Conservation (phyloP, 257 asterid genomes). For the Ehretia macrophylla region DNA sequence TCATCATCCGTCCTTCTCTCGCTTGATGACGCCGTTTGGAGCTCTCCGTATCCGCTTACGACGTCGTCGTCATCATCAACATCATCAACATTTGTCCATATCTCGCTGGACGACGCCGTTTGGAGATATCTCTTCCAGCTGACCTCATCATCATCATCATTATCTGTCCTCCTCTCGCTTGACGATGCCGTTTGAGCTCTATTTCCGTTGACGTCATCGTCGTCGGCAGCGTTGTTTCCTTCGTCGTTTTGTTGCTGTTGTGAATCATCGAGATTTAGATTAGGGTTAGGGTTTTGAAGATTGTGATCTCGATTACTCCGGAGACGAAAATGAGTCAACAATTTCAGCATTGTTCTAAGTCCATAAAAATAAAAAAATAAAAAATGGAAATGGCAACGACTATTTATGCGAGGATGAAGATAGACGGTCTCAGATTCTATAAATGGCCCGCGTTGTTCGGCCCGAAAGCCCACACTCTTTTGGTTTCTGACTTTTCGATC, state of each 20-base stretch:
- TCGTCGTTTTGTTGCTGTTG: neutral
- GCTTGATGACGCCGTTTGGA: neutral
- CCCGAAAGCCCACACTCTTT: neutral
- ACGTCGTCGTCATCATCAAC: neutral
- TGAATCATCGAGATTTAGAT: neutral
- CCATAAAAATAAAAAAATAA: too few species aligned
- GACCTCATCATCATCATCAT: neutral
- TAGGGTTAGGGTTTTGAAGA: constrained; percentile 8
- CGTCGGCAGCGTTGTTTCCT: neutral
- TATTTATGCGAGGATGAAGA: too few species aligned
- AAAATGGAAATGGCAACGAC: neutral
- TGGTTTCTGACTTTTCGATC: neutral
- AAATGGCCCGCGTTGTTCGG: neutral
- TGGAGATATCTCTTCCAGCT: constrained; percentile 18
- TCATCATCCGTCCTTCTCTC: neutral
- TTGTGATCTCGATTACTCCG: neutral
- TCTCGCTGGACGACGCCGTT: constrained; percentile 17
- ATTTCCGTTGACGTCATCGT: neutral
- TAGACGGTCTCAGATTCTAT: neutral
- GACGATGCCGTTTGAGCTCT: neutral
- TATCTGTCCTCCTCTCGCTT: neutral
- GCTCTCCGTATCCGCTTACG: neutral
- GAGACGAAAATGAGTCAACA: constrained; percentile 8
- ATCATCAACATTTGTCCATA: constrained; percentile 7
- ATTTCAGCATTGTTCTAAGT: constrained; percentile 7